These are phyloP conservation scores for Lipomyces lipofer DNA, from an alignment of 805 yeast species.

Conservation along the genomic window DNA sequence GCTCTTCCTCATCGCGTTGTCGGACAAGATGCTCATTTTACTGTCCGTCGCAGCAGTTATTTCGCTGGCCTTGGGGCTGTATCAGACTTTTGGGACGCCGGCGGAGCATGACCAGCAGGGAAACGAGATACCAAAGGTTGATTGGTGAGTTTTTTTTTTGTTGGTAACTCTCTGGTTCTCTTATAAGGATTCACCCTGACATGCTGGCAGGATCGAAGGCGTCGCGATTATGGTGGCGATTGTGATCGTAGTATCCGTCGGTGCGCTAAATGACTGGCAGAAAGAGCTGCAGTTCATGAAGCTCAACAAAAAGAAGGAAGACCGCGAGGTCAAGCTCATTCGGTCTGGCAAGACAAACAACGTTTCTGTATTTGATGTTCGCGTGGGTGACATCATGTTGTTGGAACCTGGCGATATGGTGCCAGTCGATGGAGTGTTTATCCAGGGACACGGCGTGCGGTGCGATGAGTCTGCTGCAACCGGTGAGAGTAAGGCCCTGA, in stretches of 20 bases:
- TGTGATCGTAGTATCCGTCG: slow-evolving; percentile 84
- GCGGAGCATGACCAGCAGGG: slow-evolving; percentile 78
- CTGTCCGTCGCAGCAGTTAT: slow-evolving; percentile 83
- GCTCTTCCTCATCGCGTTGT: slow-evolving; percentile 78
- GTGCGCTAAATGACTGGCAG: slow-evolving; percentile 95
- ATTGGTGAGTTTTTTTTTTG: slow-evolving; percentile 53
- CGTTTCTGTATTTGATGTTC: slow-evolving; percentile 68
- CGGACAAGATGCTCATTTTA: slow-evolving; percentile 86
- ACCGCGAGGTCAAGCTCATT: slow-evolving; percentile 72
- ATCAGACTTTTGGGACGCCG: slow-evolving; percentile 87
- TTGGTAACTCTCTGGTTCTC: not conserved
- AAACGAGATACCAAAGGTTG: slow-evolving; percentile 73
- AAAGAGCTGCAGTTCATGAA: slow-evolving; percentile 91
- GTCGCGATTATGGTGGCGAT: slow-evolving; percentile 95
- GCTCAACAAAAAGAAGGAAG: slow-evolving; percentile 84
- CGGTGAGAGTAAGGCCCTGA: slow-evolving; percentile 87
- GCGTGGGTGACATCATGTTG: slow-evolving; percentile 82
- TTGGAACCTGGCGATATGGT: slow-evolving; percentile 93
- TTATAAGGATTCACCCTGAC: not conserved
- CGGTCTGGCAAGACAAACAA: slow-evolving; percentile 68
- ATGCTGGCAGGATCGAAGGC: slow-evolving; percentile 83
- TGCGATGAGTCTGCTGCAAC: slow-evolving; percentile 92
- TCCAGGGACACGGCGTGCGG: slow-evolving; percentile 68
- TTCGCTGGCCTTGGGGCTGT: slow-evolving; percentile 85
- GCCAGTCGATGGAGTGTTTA: slow-evolving; percentile 81